Evolutionary conservation across 306 rosid genomes (phyloP).

Genomic region (Elaeagnus macrophylla): DNA sequence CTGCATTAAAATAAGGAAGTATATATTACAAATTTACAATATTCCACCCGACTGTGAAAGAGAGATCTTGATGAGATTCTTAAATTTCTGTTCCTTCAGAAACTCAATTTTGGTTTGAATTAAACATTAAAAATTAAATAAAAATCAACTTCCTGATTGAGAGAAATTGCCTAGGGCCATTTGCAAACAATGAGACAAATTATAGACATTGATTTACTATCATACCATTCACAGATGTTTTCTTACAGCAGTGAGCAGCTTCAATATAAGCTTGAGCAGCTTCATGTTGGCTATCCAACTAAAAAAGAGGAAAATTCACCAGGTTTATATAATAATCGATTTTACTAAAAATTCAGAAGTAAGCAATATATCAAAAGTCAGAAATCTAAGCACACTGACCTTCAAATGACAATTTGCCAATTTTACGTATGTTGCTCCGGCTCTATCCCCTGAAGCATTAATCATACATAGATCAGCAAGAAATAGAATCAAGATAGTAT

Average conservation of each 20-base stretch:
- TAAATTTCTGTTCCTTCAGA: no score
- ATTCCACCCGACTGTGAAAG: neutral
- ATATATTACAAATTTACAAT: neutral
- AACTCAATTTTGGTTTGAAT: no score
- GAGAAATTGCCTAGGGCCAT: constrained; percentile 2
- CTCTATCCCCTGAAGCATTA: constrained; percentile 72
- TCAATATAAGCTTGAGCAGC: constrained; percentile 89
- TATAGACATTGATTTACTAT: neutral
- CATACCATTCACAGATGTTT: constrained; percentile 58
- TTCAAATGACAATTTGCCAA: constrained; percentile 79
- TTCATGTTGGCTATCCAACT: constrained; percentile 93
- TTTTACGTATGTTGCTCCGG: constrained; percentile 62
- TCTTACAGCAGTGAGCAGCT: constrained; percentile 90
- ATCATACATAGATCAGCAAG: constrained; percentile 11
- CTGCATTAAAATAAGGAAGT: constrained; percentile 25
- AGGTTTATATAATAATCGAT: neutral
- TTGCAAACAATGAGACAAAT: neutral
- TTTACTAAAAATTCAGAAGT: neutral
- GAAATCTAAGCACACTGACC: constrained; percentile 32
- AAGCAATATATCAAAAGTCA: neutral
- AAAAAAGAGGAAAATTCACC: constrained; percentile 7
- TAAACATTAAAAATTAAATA: neutral
- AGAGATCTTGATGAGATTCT: no score
- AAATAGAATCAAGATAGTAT: constrained; percentile 6
- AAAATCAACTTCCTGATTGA: neutral